Base-by-base conservation (phyloP, 768 basidiomycete species). In the Clitopilus passeckerianus region DNA sequence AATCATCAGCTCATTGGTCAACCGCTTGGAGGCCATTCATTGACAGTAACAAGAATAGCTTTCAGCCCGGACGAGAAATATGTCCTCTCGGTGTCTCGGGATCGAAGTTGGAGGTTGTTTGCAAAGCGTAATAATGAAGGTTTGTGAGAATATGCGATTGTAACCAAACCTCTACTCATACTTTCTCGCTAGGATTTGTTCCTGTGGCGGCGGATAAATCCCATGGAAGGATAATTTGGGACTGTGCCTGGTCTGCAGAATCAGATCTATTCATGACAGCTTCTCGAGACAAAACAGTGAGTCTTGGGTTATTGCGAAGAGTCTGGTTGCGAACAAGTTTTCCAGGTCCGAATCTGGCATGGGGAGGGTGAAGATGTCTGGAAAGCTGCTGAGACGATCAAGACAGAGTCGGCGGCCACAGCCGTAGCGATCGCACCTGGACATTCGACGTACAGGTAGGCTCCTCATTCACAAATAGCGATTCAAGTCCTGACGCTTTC, bases 151-250 rank as follows among this genome's bases (percentile, higher is more conserved):
- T 61, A 24, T 59, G 53, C 53, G 34, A 34, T 41, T 52, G 30
- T 34, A 8, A 33, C 33, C 14, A 8, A 34, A 30, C 46, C 6
- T 16, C 27, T 52, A 1, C 15, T 30, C n/a, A 16, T 37, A 15
- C 59, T 52, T 30, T 30, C 27, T 30, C n/a, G 57, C 20, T 59
- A 83, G 92, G 83, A 0, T 95, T 86, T 68, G 62, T 76, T 7
- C 85, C 87, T 1, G 66, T 87, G 20, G 83, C 84, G 5, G 80
- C 83, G 15, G 86, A 94, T 59, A 96, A 92, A 73, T 86, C 92
- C 0, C 97, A 98, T 71, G 82, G 83, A 1, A 83, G 97, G 37
- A 97, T 99, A 66, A 90, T 99, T 34, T 95, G 97, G 94, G 97
- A 98, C 70, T 92, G 91, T 66, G 84, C 86, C 14, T 99, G 95